Conservation (phyloP, 495 filamentous ascomycete species). For the Penicillium malachiteum region DNA sequence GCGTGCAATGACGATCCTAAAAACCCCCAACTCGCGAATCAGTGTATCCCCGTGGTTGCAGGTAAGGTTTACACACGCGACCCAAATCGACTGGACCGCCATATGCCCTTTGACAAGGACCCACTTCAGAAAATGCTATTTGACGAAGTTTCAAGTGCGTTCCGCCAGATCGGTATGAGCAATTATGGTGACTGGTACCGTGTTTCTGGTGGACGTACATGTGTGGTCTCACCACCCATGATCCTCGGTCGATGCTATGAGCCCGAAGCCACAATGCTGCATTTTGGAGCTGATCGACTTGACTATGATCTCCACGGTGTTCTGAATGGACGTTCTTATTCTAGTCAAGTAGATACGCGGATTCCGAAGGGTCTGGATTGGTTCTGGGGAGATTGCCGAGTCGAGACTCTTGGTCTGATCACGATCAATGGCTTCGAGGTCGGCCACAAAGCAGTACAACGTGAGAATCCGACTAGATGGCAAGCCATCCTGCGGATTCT, state of each 20-base stretch:
- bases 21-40: constrained; percentile 40
- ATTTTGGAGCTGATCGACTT: constrained; percentile 36
- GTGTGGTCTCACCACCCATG: constrained; percentile 49
- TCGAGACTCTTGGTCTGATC: constrained; percentile 53
- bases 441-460: constrained; percentile 38
- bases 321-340: constrained; percentile 41
- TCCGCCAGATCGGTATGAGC: constrained; percentile 41
- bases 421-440: constrained; percentile 53
- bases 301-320: constrained; percentile 38
- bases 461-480: constrained; percentile 43
- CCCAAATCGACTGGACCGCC: constrained; percentile 22
- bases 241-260: constrained; percentile 57
- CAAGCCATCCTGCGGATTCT: constrained; percentile 43
- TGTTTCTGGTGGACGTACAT: constrained; percentile 32
- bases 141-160: constrained; percentile 32
- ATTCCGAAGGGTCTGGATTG: constrained; percentile 44
- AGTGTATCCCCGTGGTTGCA: constrained; percentile 38
- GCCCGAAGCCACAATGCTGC: constrained; percentile 44
- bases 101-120: constrained; percentile 19
- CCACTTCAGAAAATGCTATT: constrained; percentile 28
- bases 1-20: constrained; percentile 46
- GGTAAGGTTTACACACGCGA: constrained; percentile 52
- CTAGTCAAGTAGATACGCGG: constrained; percentile 41
- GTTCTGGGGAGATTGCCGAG: constrained; percentile 58
- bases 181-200: constrained; percentile 51